A percentile compares a stretch with the other conserved stretches of the same genome.
Evolutionary conservation across 371 early-diverging fungal species (phyloP).

Genomic region (Haplosporangium sp.): DNA sequence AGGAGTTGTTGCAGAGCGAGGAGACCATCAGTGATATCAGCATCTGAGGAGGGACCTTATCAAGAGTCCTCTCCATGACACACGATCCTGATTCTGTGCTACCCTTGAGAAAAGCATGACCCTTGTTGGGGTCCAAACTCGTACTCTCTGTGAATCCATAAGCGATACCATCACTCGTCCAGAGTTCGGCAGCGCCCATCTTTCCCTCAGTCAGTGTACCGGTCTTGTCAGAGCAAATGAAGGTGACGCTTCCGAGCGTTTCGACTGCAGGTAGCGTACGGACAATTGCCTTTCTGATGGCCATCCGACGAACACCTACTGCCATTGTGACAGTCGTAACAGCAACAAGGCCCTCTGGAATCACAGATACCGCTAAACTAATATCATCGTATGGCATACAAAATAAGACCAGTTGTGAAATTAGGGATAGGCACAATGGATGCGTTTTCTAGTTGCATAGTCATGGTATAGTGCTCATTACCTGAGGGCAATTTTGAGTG

Average conservation of each 20-base stretch:
- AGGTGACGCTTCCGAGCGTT: slow-evolving; percentile 91
- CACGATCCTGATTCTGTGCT: slow-evolving; percentile 23
- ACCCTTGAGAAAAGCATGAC: slow-evolving; percentile 60
- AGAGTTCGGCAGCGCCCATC: slow-evolving; percentile 80
- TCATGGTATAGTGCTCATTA: slow-evolving; percentile 60
- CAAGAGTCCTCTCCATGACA: slow-evolving; percentile 22
- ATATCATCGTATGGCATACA: slow-evolving; percentile 54
- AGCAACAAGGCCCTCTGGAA: slow-evolving; percentile 94
- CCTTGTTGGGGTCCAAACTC: slow-evolving; percentile 70
- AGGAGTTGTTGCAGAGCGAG: slow-evolving; percentile 77
- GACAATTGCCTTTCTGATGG: slow-evolving; percentile 81
- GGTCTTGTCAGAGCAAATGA: slow-evolving; percentile 95
- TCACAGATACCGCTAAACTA: slow-evolving; percentile 82
- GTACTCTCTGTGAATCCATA: slow-evolving; percentile 75
- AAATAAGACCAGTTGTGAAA: slow-evolving; percentile 58
- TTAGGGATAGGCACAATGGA: neutral
- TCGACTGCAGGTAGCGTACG: slow-evolving; percentile 90
- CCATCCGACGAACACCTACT: slow-evolving; percentile 89
- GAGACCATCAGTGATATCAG: slow-evolving; percentile 38
- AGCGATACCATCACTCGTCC: slow-evolving; percentile 71
- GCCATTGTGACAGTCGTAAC: slow-evolving; percentile 89
- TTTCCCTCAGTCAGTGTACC: slow-evolving; percentile 96
- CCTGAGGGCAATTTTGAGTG: slow-evolving; percentile 60
- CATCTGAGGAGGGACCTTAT: slow-evolving; percentile 34
- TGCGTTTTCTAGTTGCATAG: slow-evolving; percentile 25